phyloP scores from a whole-genome alignment of 306 rosid genomes.

The Vicia sativa region DNA sequence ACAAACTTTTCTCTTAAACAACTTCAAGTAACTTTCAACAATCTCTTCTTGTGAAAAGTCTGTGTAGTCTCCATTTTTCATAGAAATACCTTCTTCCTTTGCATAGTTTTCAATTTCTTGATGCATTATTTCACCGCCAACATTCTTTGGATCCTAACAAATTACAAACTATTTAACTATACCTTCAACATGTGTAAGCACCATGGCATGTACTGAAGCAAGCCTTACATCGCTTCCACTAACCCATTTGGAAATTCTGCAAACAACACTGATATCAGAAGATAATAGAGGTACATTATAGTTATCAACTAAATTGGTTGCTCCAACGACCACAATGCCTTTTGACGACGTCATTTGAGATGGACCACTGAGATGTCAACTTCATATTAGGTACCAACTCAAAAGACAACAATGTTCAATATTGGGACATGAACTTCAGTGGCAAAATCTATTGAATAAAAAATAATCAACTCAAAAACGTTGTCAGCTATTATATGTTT shows the following conservation, averaged over 20 bases:
- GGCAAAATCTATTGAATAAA: too few relatives aligned
- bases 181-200: constrained; percentile 49
- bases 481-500: too few relatives aligned
- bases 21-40: constrained; percentile 53
- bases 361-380: too few relatives aligned
- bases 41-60: constrained; percentile 72
- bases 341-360: constrained; percentile 49
- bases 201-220: constrained; percentile 86
- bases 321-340: constrained; percentile 64
- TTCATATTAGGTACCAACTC: too few relatives aligned
- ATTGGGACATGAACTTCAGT: too few relatives aligned
- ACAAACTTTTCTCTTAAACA: too few relatives aligned
- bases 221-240: constrained; percentile 56
- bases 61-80: constrained; percentile 76
- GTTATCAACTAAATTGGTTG: constrained; percentile 60
- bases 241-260: constrained; percentile 46
- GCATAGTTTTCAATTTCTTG: constrained; percentile 62
- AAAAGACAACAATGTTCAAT: too few relatives aligned
- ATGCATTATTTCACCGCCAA: constrained; percentile 44
- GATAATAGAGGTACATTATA: constrained; percentile 74
- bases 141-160: constrained; percentile 63
- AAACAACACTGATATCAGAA: constrained; percentile 52
- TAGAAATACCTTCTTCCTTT: constrained; percentile 61
- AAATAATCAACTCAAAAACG: too few relatives aligned
- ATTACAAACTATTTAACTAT: constrained; percentile 45